A percentile compares a stretch with the other conserved stretches of the same genome.
Evolutionary conservation across 768 basidiomycete species (phyloP).

Genomic region (Termitomyces sp.): DNA sequence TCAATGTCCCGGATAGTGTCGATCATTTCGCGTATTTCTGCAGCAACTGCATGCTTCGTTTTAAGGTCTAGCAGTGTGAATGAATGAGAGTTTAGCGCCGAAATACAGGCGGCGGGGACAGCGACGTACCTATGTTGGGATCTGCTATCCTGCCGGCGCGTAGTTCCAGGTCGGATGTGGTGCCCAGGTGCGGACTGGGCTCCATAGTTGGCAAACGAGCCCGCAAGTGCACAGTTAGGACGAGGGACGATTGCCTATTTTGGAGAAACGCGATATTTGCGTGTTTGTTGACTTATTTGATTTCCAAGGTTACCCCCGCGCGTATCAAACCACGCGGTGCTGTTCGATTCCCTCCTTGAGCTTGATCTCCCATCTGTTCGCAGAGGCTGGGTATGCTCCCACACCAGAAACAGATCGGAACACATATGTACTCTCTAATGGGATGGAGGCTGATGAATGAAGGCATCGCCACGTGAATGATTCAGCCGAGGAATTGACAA

Average conservation of each 20-base stretch:
- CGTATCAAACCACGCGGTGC: too few relatives aligned
- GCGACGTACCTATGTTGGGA: slow-evolving; percentile 56
- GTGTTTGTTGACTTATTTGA: neutral
- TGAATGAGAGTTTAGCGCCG: neutral
- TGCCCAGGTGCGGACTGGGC: slow-evolving; percentile 25
- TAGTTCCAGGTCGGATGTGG: slow-evolving; percentile 57
- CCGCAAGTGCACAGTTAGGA: slow-evolving; percentile 16
- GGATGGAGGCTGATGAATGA: neutral
- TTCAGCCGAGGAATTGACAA: neutral
- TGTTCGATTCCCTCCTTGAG: too few relatives aligned
- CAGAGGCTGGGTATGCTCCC: too few relatives aligned
- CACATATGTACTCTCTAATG: too few relatives aligned
- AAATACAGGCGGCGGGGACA: neutral
- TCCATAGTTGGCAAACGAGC: slow-evolving; percentile 30
- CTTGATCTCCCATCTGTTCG: neutral
- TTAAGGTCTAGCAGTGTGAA: slow-evolving; percentile 51
- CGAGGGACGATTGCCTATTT: slow-evolving; percentile 15
- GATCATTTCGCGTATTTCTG: slow-evolving; percentile 76
- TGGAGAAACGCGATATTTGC: slow-evolving; percentile 10
- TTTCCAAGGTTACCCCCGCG: neutral
- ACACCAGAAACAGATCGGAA: neutral
- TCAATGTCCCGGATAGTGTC: slow-evolving; percentile 77
- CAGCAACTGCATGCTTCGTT: slow-evolving; percentile 63
- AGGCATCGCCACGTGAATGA: neutral
- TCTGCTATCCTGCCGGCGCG: slow-evolving; percentile 71